These are phyloP conservation scores for Meripilus lineatus DNA, from an alignment of 1,284 basidiomycete genomes.

Conservation along the genomic window DNA sequence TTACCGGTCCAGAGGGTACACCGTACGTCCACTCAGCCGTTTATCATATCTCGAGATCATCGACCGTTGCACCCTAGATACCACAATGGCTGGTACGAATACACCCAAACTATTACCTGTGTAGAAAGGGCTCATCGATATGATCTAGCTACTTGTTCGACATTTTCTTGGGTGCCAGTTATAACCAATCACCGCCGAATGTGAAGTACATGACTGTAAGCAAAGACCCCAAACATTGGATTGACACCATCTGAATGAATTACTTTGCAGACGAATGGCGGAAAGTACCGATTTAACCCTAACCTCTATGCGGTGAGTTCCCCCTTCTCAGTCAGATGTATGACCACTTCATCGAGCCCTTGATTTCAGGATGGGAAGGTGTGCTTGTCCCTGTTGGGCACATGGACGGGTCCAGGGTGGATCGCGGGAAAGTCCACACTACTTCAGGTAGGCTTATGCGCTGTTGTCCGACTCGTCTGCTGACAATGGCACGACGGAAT, in stretches of 20 bases:
- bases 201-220: slow-evolving; percentile 88
- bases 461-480: neutral
- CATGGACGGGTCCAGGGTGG: slow-evolving; percentile 91
- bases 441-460: slow-evolving; percentile 32
- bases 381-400: slow-evolving; percentile 85
- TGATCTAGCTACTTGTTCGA: slow-evolving; percentile 75
- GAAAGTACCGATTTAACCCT: slow-evolving; percentile 86
- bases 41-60: too few relatives aligned
- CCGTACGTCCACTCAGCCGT: slow-evolving; percentile 53
- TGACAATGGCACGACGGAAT: slow-evolving; percentile 8
- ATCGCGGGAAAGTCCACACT: slow-evolving; percentile 80
- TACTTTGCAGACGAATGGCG: slow-evolving; percentile 72
- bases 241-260: neutral
- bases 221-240: neutral
- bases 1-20: slow-evolving; percentile 87
- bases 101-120: too few relatives aligned
- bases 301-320: slow-evolving; percentile 78
- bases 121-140: too few relatives aligned
- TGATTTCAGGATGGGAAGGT: slow-evolving; percentile 77
- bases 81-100: slow-evolving; percentile 84
- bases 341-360: slow-evolving; percentile 5
- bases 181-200: slow-evolving; percentile 76
- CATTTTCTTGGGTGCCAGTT: slow-evolving; percentile 81
- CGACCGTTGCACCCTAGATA: slow-evolving; percentile 59
- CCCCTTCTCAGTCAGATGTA: neutral